Conservation (phyloP, 495 filamentous ascomycete genomes). For the Penicillium flavigenum region DNA sequence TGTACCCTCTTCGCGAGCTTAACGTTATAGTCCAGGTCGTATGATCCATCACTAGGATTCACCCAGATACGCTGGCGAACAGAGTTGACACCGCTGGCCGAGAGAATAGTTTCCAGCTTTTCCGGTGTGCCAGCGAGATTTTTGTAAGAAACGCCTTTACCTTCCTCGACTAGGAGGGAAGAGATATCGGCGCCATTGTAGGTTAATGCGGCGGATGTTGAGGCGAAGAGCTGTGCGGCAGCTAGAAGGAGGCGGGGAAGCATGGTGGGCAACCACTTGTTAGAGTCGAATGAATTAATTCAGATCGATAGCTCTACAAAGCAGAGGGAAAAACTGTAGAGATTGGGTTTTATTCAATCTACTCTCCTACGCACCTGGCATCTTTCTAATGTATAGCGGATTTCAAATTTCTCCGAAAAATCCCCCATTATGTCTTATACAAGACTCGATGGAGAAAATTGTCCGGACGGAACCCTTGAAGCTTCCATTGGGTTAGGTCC, state of each 20-base stretch:
- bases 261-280: conserved; percentile 16
- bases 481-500: not conserved
- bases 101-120: conserved; percentile 62
- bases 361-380: not conserved
- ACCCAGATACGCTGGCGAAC: conserved; percentile 75
- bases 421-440: not conserved
- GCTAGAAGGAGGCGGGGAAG: conserved; percentile 23
- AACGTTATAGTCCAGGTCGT: conserved; percentile 69
- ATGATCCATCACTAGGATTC: conserved; percentile 62
- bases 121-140: conserved; percentile 50
- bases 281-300: not conserved
- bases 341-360: not conserved
- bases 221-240: conserved; percentile 25
- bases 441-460: not conserved
- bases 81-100: conserved; percentile 64
- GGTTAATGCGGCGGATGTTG: conserved; percentile 47
- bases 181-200: conserved; percentile 74
- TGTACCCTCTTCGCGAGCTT: conserved; percentile 62
- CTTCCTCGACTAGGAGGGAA: conserved; percentile 64
- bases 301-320: not conserved
- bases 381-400: not conserved
- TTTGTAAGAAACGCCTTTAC: conserved; percentile 59
- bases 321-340: not conserved
- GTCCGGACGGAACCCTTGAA: not conserved
- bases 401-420: conserved; percentile 1